Evolutionary conservation across 768 basidiomycete species (phyloP).

Genomic region (Lyophyllum shimeji): DNA sequence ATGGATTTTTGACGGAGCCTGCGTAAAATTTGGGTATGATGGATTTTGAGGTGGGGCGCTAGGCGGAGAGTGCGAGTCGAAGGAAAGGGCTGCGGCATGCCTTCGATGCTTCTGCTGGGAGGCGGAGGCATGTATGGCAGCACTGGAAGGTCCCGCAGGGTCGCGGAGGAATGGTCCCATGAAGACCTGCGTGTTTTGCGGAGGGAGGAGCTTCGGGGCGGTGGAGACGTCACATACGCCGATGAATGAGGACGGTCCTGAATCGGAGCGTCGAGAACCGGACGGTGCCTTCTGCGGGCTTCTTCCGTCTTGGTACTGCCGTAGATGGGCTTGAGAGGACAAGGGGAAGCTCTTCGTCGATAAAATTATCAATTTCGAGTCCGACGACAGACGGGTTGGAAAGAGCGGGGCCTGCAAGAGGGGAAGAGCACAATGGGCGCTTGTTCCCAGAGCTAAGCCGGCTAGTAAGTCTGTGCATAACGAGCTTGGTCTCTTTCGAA

Average conservation of each 20-base stretch:
- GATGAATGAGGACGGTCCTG: not conserved
- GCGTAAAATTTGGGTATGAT: not conserved
- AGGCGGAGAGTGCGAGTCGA: not conserved
- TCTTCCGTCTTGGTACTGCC: not conserved
- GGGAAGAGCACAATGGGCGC: slow-evolving; percentile 41
- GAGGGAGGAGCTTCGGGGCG: not conserved
- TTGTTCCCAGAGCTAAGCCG: slow-evolving; percentile 11
- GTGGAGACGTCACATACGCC: not conserved
- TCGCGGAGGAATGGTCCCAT: not conserved
- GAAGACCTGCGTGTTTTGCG: not conserved
- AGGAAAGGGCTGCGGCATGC: not conserved
- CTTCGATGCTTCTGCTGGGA: not conserved
- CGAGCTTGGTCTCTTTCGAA: not conserved
- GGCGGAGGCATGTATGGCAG: not conserved
- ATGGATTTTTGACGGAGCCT: not conserved
- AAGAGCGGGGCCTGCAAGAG: slow-evolving; percentile 38
- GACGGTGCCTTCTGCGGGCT: slow-evolving; percentile 4
- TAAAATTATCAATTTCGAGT: slow-evolving; percentile 1
- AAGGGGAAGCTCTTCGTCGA: not conserved
- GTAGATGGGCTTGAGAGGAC: not conserved
- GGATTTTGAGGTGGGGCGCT: not conserved
- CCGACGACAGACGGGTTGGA: slow-evolving; percentile 15
- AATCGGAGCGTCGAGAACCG: slow-evolving; percentile 5
- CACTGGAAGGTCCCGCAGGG: not conserved
- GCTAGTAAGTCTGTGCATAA: slow-evolving; percentile 11